A percentile compares a stretch with the other conserved stretches of the same genome.
Conservation (phyloP, 768 basidiomycete genomes). For the Kwoniella bestiolae region DNA sequence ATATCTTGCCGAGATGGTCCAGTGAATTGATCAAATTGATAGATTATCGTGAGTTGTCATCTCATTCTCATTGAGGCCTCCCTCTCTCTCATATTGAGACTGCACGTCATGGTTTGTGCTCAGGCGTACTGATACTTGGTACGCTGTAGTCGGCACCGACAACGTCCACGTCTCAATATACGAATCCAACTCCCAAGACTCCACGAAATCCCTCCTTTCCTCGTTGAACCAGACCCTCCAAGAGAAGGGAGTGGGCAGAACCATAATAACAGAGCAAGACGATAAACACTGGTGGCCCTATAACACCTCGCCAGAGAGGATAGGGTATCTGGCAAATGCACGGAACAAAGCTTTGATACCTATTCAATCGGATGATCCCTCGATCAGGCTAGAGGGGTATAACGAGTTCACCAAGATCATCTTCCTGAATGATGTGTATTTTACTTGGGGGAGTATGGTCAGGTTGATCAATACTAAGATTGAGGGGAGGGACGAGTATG, state of each 20-base stretch:
- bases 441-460: constrained; percentile 60
- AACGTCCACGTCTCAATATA: constrained; percentile 61
- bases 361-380: constrained; percentile 58
- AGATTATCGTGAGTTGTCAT: constrained; percentile 35
- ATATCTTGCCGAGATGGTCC: constrained; percentile 60
- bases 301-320: constrained; percentile 54
- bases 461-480: constrained; percentile 56
- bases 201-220: constrained; percentile 55
- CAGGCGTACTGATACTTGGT: not conserved
- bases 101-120: too few relatives aligned
- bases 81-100: too few relatives aligned
- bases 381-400: constrained; percentile 9
- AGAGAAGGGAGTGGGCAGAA: constrained; percentile 46
- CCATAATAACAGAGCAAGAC: constrained; percentile 54
- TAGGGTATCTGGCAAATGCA: constrained; percentile 59
- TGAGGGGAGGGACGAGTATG: constrained; percentile 45
- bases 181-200: constrained; percentile 59
- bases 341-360: constrained; percentile 61
- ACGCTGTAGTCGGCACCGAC: constrained; percentile 56
- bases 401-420: constrained; percentile 50
- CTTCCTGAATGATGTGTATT: constrained; percentile 61
- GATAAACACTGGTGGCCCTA: constrained; percentile 37
- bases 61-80: too few relatives aligned
- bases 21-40: constrained; percentile 53
- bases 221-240: constrained; percentile 47